Evolutionary conservation across 805 yeast genomes (phyloP).

Genomic region (Yarrowia sp.): DNA sequence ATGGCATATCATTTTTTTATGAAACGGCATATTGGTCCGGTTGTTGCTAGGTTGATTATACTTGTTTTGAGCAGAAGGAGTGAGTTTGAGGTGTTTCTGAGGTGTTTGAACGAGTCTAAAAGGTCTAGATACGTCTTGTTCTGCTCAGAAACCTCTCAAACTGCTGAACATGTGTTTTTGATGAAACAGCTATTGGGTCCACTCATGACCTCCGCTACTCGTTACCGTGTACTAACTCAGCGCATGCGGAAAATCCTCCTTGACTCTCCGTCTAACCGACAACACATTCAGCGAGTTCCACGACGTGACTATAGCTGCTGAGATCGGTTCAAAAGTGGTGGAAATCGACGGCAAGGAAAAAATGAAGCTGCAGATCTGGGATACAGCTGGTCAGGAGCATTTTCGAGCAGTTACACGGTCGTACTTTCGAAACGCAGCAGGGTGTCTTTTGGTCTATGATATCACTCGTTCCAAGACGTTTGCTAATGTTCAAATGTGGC

Average conservation of each 20-base stretch:
- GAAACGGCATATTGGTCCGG: no score
- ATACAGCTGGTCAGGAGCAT: conserved; percentile 42
- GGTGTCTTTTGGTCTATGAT: conserved; percentile 41
- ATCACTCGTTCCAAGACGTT: conserved; percentile 40
- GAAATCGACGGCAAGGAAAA: conserved; percentile 29
- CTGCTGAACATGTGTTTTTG: no score
- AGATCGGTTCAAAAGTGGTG: conserved; percentile 41
- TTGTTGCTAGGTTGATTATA: no score
- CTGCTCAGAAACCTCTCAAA: no score
- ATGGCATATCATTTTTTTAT: no score
- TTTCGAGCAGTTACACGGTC: conserved; percentile 41
- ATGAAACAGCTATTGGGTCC: no score
- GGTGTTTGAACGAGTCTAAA: no score
- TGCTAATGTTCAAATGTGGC: conserved; percentile 56
- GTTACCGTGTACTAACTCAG: conserved; percentile 28
- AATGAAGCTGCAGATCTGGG: conserved; percentile 42
- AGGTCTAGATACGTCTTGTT: no score
- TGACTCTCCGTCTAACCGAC: conserved; percentile 40
- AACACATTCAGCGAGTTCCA: conserved; percentile 39
- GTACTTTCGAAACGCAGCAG: conserved; percentile 42
- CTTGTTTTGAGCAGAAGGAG: no score
- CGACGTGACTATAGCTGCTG: conserved; percentile 43
- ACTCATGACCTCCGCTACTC: not conserved
- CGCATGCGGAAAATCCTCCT: conserved; percentile 42
- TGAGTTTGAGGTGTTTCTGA: no score